Evolutionary conservation across 345 rosid species (phyloP).

Genomic region (Punica granatum): DNA sequence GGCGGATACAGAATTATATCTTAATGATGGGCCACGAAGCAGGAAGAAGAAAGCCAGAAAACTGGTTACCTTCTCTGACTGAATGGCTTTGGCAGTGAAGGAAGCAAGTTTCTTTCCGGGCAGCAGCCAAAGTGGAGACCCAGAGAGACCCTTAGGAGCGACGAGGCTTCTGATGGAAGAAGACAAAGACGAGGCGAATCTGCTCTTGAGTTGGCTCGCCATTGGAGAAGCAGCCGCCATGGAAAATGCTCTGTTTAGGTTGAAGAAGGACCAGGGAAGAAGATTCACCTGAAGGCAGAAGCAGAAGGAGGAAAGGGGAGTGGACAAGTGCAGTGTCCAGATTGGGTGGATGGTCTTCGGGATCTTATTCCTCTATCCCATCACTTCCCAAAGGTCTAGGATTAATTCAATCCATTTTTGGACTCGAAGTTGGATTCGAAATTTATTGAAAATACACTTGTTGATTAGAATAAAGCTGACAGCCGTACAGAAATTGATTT

Average conservation of each 20-base stretch:
- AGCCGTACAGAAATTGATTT: too few relatives aligned
- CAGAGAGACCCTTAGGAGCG: constrained; percentile 60
- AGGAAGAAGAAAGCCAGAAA: neutral
- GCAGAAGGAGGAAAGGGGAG: constrained; percentile 1
- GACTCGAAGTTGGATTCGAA: too few relatives aligned
- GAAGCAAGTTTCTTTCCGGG: constrained; percentile 41
- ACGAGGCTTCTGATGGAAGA: constrained; percentile 23
- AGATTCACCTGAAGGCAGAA: neutral
- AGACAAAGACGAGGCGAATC: constrained; percentile 46
- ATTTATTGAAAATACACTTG: too few relatives aligned
- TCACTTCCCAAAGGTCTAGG: neutral
- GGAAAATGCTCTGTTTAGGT: neutral
- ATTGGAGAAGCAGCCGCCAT: constrained; percentile 57
- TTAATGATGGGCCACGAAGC: neutral
- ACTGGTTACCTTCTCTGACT: constrained; percentile 54
- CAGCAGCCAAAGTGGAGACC: constrained; percentile 45
- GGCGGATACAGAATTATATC: too few relatives aligned
- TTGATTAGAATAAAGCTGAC: too few relatives aligned
- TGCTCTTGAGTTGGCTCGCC: constrained; percentile 78
- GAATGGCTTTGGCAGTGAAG: constrained; percentile 72
- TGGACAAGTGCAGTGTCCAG: neutral
- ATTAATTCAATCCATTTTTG: too few relatives aligned
- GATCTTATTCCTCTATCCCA: constrained; percentile 8
- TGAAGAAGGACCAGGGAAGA: neutral
- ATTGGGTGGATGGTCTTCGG: constrained; percentile 9